Percentiles rank a stretch among this genome's conserved stretches.
Evolutionary conservation across 306 rosid species (phyloP).

Genomic region (Gynostemma pentaphyllum): DNA sequence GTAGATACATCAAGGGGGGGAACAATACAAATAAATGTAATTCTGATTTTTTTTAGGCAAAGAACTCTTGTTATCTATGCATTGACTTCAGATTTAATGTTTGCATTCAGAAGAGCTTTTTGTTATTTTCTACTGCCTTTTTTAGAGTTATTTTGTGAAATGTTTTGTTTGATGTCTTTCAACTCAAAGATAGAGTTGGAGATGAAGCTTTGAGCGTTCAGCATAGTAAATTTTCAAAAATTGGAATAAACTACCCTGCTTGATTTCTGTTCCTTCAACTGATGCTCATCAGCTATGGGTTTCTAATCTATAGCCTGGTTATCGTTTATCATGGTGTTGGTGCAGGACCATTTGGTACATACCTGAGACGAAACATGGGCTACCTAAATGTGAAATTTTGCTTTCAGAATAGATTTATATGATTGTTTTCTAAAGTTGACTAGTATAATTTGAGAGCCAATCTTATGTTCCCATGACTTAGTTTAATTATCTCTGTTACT

Average conservation of each 20-base stretch:
- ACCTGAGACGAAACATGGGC: neutral
- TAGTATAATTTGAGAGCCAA: neutral
- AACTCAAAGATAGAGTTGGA: neutral
- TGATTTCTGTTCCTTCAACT: neutral
- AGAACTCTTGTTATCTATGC: neutral
- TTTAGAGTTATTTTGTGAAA: neutral
- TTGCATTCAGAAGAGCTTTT: neutral
- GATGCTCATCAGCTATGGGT: neutral
- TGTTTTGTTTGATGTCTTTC: neutral
- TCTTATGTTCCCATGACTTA: neutral
- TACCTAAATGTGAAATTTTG: neutral
- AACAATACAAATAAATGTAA: slow-evolving; percentile 62
- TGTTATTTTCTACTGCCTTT: neutral
- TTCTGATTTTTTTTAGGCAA: neutral
- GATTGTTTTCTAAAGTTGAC: neutral
- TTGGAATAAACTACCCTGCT: neutral
- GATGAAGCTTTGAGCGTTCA: neutral
- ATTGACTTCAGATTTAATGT: neutral
- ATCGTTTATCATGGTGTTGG: neutral
- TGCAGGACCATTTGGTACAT: neutral
- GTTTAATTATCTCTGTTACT: neutral
- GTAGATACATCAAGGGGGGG: slow-evolving; percentile 91
- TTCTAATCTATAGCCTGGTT: neutral
- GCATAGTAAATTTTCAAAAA: neutral
- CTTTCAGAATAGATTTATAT: neutral